Evolutionary conservation across 306 rosid genomes (phyloP).

Genomic region (Casuarina glauca): DNA sequence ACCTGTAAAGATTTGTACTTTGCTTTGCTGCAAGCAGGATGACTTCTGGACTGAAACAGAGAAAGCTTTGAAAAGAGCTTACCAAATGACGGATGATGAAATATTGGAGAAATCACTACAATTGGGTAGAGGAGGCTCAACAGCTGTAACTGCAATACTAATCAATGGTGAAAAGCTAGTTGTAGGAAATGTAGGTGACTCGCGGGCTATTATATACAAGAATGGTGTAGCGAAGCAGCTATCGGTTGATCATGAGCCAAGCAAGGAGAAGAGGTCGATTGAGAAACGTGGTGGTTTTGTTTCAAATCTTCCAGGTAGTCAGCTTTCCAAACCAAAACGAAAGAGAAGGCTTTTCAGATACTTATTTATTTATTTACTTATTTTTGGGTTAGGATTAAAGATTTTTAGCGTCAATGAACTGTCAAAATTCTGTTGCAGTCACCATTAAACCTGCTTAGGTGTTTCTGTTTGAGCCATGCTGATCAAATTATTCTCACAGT

Average conservation of each 20-base stretch:
- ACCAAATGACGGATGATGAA: slow-evolving; percentile 51
- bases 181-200: slow-evolving; percentile 71
- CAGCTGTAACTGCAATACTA: slow-evolving; percentile 71
- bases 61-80: slow-evolving; percentile 54
- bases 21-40: slow-evolving; percentile 39
- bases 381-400: background rate
- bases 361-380: too few relatives aligned
- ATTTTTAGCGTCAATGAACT: background rate
- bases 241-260: slow-evolving; percentile 71
- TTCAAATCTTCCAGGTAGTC: slow-evolving; percentile 65
- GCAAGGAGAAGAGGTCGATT: slow-evolving; percentile 48
- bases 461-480: background rate
- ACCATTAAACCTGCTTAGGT: background rate
- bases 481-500: background rate
- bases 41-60: slow-evolving; percentile 57
- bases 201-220: slow-evolving; percentile 59
- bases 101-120: slow-evolving; percentile 48
- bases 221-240: slow-evolving; percentile 57
- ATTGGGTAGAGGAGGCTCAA: slow-evolving; percentile 72
- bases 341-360: background rate
- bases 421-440: slow-evolving; percentile 1
- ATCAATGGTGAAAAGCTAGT: slow-evolving; percentile 61
- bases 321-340: slow-evolving; percentile 13
- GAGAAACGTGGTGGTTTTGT: slow-evolving; percentile 78
- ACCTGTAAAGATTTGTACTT: background rate